Evolutionary conservation across 2,329 filamentous ascomycete genomes (phyloP), one percentile per base, ranked within the genome.

Genomic region (Bisporella sp.): DNA sequence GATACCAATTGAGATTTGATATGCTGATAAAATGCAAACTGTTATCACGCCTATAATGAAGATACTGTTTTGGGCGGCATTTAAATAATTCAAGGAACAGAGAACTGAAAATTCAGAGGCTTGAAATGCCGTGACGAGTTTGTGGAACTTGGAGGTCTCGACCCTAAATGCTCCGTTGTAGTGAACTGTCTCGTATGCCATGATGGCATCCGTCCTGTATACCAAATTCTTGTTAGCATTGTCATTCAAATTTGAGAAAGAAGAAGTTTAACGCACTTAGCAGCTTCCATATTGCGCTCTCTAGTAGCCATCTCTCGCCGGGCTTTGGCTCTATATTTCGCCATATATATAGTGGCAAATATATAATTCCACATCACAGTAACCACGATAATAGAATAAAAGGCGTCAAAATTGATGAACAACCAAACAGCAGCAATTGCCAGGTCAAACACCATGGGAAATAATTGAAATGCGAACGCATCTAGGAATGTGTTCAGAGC

Each of bases 291-390:
- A 4, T 52, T 33, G 2, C 50, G 41, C 8, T 46, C 50, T 31
- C 39, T 40, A 4, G 11, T 31, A 5, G 42, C 42, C 50, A 52
- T 52, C 29, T 49, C 50, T 42, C 50, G 6, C 11, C 50, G 29
- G 12, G 42, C 46, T 30, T 43, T 49, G 8, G 11, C 50, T 13
- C 46, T 5, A 11, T 46, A 52, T 32, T 49, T 46, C 7, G 50
- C 50, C 50, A 52, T 52, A 35, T 52, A 52, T 28, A 52, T 52
- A 9, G 50, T 52, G 12, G 49, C 37, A 48, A 37, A 52, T 9
- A 52, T 30, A 28, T 52, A 52, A 43, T 31, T 49, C 50, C 50
- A 52, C 50, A 52, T 52, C 2, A 52, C 47, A 31, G 33, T 33
- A n/a, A 49, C 13, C 4, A 52, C 41, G 40, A 52, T 52, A n/a